phyloP scores from a whole-genome alignment of 2,329 filamentous ascomycete genomes.

The Paraconiothyrium brasiliense region DNA sequence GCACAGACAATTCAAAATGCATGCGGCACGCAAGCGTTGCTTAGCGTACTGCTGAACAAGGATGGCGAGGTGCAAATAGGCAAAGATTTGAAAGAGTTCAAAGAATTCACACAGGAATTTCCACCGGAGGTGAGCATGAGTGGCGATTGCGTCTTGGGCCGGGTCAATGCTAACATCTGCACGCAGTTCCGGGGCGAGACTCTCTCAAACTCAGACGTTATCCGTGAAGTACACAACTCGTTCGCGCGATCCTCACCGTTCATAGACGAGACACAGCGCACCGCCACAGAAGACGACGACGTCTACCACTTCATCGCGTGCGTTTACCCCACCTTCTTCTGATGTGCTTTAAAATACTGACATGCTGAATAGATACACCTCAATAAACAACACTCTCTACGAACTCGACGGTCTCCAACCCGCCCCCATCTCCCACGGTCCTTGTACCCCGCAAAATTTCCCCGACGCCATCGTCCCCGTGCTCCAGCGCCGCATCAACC shows the following conservation, averaged over 20 bases:
- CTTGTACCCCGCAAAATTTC: constrained; percentile 76
- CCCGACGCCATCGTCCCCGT: constrained; percentile 85
- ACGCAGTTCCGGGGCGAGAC: constrained; percentile 76
- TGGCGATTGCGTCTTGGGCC: neutral
- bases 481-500: constrained; percentile 80
- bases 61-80: constrained; percentile 76
- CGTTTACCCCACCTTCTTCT: neutral
- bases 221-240: constrained; percentile 79
- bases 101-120: constrained; percentile 86
- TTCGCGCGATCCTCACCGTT: constrained; percentile 92
- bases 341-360: constrained; percentile 16
- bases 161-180: constrained; percentile 19
- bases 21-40: constrained; percentile 93
- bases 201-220: constrained; percentile 70
- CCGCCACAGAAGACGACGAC: constrained; percentile 79
- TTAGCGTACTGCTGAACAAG: constrained; percentile 92
- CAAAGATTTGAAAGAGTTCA: constrained; percentile 75
- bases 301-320: constrained; percentile 94
- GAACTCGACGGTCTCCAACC: constrained; percentile 96
- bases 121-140: constrained; percentile 63
- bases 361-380: constrained; percentile 68
- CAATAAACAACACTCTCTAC: constrained; percentile 81
- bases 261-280: constrained; percentile 84
- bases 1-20: constrained; percentile 98
- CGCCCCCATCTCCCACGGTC: constrained; percentile 87